phyloP scores from a whole-genome alignment of 805 yeast genomes.

The Starmerella roubikii region DNA sequence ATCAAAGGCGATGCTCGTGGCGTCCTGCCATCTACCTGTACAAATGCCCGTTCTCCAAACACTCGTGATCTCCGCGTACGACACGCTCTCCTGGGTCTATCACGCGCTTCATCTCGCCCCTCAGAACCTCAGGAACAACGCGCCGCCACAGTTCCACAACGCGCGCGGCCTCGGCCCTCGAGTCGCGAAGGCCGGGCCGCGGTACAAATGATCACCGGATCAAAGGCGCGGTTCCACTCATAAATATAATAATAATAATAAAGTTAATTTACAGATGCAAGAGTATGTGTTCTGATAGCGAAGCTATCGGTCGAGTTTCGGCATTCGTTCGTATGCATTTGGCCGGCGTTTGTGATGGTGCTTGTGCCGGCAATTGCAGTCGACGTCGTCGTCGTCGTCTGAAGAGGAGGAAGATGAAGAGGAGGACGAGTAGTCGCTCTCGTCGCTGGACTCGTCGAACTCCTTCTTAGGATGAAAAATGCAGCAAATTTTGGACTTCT shows the following conservation, averaged over 20 bases:
- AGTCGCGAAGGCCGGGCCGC: conserved; percentile 5
- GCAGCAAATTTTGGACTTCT: conserved; percentile 82
- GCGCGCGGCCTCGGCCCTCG: conserved; percentile 7
- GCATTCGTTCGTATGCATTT: conserved; percentile 71
- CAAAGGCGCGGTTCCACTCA: too few species aligned
- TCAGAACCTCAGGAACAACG: conserved; percentile 2
- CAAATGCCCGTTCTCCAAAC: conserved; percentile 5
- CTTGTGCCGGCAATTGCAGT: conserved; percentile 17
- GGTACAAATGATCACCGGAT: too few species aligned
- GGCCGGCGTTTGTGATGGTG: conserved; percentile 34
- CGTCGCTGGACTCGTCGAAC: conserved; percentile 28
- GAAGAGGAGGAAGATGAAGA: conserved; percentile 10
- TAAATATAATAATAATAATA: too few species aligned
- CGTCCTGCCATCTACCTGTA: neutral
- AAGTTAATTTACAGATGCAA: too few species aligned
- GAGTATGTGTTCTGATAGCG: too few species aligned
- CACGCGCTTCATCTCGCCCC: conserved; percentile 7
- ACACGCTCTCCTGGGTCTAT: conserved; percentile 8
- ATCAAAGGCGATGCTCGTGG: too few species aligned
- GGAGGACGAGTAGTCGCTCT: conserved; percentile 23
- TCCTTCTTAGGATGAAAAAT: conserved; percentile 32
- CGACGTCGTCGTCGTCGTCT: conserved; percentile 32
- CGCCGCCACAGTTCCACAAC: conserved; percentile 15
- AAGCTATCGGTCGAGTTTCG: neutral
- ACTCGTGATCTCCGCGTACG: conserved; percentile 2